Evolutionary conservation across 176 grass and related monocot genomes (phyloP), one percentile per base, ranked within the genome.

Genomic region (Zea luxurians): DNA sequence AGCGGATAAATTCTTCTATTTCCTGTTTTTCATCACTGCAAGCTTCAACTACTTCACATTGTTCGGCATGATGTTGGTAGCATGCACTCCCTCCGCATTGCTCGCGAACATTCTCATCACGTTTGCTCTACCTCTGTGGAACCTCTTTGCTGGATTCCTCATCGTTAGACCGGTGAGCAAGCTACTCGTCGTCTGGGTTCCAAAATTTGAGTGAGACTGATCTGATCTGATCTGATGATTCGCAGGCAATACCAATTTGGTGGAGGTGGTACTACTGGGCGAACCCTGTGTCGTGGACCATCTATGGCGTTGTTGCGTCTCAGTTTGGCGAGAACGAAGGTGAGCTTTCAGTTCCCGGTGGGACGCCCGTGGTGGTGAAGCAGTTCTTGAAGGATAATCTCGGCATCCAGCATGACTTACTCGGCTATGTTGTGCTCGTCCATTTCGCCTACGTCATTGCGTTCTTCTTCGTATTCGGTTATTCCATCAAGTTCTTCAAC

Each of bases 191-290:
- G 0, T 61, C 16, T 17, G 74, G 59, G 8, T 63, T 48, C 42
- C 57, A 44, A 11, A 44, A 11, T 46, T 62, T 62, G 20, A 76
- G 18, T 15, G 54, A 61, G 13, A 16, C 42, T 64, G 34, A 36
- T 17, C 9, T 48, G 27, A 27, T 21, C 13, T 49, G 64, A 53
- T 7, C 1, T 48, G 27, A 27, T 27, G 27, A 12, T 36, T 53
- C 83, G 59, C 44, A 97, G 94, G 21, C 12, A 3, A 84, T 97
- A 55, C 94, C 94, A 1, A 59, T 90, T 65, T 97, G 94, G 94
- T 97, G 94, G 94, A 93, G 94, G 74, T 97, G 94, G 94, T 97
- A 88, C 69, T 93, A 93, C 80, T 97, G 94, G 94, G 84, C 63
- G 8, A 82, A 93, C 61, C 94, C 94, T 7, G 82, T 97, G 16